Base-by-base conservation (phyloP, 2,329 filamentous ascomycete genomes). In the Fusarium torulosum region DNA sequence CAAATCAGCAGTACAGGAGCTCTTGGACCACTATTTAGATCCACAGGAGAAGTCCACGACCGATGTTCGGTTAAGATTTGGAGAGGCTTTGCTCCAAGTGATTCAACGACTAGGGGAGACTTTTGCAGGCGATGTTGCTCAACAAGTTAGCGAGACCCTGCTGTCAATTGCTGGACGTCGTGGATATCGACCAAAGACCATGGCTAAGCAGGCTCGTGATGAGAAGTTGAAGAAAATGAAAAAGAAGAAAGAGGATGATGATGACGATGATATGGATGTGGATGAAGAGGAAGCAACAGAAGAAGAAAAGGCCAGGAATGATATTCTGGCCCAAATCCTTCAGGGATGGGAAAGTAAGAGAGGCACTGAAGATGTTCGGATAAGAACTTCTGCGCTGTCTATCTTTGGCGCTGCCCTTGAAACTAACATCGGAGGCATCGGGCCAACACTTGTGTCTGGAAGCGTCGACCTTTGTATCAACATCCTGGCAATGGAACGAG, bases 1-100 rank as follows among this genome's bases (percentile, higher is more conserved):
- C 0, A 85, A 83, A 41, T 85, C 89, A 0, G 88, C 89, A 0
- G 79, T 86, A 5, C 83, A 81, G 21, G 89, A 92, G 69, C 78
- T 93, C 0, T 78, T 90, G 0, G 89, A 92, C 23, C 84, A 87
- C 41, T 93, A 93, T 67, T 77, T 91, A 19, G 91, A 94, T 72
- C 74, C 85, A 1, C 79, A 82, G 45, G 89, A 92, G 74, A 80
- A 79, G n/a, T 77, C 79, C 7, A 75, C 80, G 0, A 84, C 91
- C 1, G 90, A 93, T 74, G 83, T 85, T 3, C 85, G 91, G 3
- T 81, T 93, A 0, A 83, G 90, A 10, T 86, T 92, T 64, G 91
- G 90, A 47, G 91, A 94, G 75, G 87, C 88, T 0, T 77, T 92
- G 21, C 72, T 88, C 3, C 87, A 89, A 69, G 85, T 90, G 0